phyloP scores from a whole-genome alignment of 148 eudicot species.

The Vaccinium darrowii region DNA sequence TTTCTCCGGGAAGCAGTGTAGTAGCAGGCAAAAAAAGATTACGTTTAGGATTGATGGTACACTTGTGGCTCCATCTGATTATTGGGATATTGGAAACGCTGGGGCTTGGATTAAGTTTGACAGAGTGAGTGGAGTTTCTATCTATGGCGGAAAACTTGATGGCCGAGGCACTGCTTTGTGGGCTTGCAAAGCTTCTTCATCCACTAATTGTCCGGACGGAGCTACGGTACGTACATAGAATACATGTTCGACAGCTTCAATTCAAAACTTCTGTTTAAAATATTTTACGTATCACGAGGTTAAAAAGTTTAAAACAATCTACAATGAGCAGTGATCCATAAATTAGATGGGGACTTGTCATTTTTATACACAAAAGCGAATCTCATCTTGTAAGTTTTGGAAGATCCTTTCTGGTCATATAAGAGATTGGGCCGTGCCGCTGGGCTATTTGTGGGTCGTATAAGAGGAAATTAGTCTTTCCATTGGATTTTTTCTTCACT shows the following conservation, averaged over 20 bases:
- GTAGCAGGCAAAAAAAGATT: conserved; percentile 19
- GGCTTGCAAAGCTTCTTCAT: conserved; percentile 41
- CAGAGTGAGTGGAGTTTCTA: conserved; percentile 29
- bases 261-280: not conserved
- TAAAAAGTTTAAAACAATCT: no score
- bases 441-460: no score
- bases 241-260: not conserved
- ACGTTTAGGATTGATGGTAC: conserved; percentile 40
- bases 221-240: conserved; percentile 32
- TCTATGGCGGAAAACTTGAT: conserved; percentile 39
- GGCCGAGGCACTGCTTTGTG: conserved; percentile 46
- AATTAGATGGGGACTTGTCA: no score
- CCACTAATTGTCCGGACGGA: conserved; percentile 39
- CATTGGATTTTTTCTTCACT: no score
- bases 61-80: conserved; percentile 47
- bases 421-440: no score
- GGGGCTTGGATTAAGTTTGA: conserved; percentile 45
- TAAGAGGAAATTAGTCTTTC: no score
- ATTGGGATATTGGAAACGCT: conserved; percentile 22
- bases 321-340: no score
- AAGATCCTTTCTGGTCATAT: no score
- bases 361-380: no score
- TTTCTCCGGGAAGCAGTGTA: conserved; percentile 31
- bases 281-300: no score
- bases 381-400: no score